Conservation (phyloP, 2,329 filamentous ascomycete genomes). For the Penicillium sp. region DNA sequence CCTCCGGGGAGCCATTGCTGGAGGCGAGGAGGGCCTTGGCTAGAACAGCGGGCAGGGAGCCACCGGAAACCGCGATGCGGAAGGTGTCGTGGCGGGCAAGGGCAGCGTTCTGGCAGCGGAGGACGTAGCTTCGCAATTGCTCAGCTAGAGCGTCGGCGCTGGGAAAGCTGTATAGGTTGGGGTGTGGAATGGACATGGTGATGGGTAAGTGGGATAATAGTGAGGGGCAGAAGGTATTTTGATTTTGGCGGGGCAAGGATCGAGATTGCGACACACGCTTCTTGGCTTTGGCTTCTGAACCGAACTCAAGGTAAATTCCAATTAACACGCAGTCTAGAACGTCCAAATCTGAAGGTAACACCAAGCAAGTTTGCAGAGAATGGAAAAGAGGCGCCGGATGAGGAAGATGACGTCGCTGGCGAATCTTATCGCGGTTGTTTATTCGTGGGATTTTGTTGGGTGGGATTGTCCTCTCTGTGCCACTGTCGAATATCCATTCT, state of each 20-base stretch:
- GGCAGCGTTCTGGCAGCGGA: constrained; percentile 77
- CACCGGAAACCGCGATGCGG: constrained; percentile 90
- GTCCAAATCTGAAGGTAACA: background rate
- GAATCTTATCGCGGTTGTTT: background rate
- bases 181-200: constrained; percentile 41
- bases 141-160: constrained; percentile 67
- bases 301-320: background rate
- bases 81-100: constrained; percentile 78
- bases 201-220: constrained; percentile 4
- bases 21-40: constrained; percentile 74
- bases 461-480: background rate
- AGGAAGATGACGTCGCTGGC: constrained; percentile 5
- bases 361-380: background rate
- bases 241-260: background rate
- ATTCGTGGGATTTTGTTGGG: background rate
- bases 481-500: background rate
- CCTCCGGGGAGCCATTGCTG: constrained; percentile 52
- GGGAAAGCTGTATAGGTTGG: constrained; percentile 77
- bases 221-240: constrained; percentile 7
- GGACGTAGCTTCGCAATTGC: constrained; percentile 76
- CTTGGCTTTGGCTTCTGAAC: background rate
- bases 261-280: background rate
- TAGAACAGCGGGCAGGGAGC: constrained; percentile 84
- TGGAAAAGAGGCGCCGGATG: background rate
- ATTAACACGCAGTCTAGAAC: too few relatives aligned